Base-by-base conservation (phyloP, 768 basidiomycete species). In the Lentinula sp. region DNA sequence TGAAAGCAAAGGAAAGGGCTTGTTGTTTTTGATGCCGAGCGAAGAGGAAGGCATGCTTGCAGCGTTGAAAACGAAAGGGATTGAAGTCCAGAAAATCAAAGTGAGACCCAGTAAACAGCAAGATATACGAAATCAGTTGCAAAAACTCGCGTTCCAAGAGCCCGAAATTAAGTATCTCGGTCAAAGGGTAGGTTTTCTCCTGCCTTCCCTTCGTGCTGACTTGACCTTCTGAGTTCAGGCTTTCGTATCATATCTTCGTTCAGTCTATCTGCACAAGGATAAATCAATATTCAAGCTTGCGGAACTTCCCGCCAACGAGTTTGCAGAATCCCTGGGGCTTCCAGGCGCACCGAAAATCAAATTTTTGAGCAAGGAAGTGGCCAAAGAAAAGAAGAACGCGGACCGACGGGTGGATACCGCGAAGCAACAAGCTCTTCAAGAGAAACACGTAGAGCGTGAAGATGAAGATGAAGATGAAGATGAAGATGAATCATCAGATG, bases 81-180 rank as follows among this genome's bases (percentile, higher is more conserved):
- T 99, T 34, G 75, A 80, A 60, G 74, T 89, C 5, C 79, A 86
- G 66, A 86, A 86, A 70, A 95, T 96, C 75, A 97, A 96, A 73
- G 88, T 95, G 64, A 87, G 87, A 65, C 78, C 84, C 53, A 95
- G 89, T 74, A 97, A 95, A 76, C 90, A 90, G 49, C 85, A 88
- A 67, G 86, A 81, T 64, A 86, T 97, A 61, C 83, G 88, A 69
- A 91, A 91, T 64, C 90, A 95, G 71, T 78, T 98, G 49, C 97
- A 99, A 73, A 93, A 86, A 58, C 83, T 97, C 40, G 89, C 91
- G 0, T 99, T 98, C 76, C 87, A 94, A 75, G 94, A 95, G 61
- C 92, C 95, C 0, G 95, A 99, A 72, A 87, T 98, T 74, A 99
- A 98, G 71, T 97, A 98, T 71, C 83, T 99, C 9, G 97, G 89